Evolutionary conservation across 805 yeast genomes (phyloP).

Genomic region (Yarrowia hollandica): DNA sequence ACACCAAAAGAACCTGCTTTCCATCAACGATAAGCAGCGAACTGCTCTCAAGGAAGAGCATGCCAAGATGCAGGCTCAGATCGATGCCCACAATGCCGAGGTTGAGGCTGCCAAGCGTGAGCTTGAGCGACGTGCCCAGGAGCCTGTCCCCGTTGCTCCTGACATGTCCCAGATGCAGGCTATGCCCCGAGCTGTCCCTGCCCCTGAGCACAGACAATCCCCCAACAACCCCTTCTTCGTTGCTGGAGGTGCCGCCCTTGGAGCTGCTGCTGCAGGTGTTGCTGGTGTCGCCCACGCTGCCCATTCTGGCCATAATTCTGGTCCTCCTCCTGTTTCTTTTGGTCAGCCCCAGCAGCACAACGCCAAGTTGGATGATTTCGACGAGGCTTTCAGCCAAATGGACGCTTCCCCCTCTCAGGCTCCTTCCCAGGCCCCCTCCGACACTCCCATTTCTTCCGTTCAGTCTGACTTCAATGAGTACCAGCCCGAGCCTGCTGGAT

Average conservation of each 20-base stretch:
- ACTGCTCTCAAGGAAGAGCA: constrained; percentile 59
- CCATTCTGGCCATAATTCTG: constrained; percentile 32
- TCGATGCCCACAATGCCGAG: constrained; percentile 35
- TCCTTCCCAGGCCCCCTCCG: constrained; percentile 35
- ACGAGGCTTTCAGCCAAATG: constrained; percentile 35
- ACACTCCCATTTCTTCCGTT: constrained; percentile 38
- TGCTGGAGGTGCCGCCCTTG: constrained; percentile 31
- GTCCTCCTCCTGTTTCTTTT: constrained; percentile 34
- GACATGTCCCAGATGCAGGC: constrained; percentile 6
- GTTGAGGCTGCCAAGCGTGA: constrained; percentile 47
- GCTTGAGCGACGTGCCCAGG: constrained; percentile 45
- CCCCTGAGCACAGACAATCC: constrained; percentile 24
- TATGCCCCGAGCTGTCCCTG: constrained; percentile 36
- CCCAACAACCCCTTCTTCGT: constrained; percentile 28
- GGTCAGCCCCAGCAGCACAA: constrained; percentile 5
- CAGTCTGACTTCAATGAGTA: constrained; percentile 37
- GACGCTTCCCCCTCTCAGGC: constrained; percentile 36
- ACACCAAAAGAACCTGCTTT: constrained; percentile 61
- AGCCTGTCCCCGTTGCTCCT: constrained; percentile 32
- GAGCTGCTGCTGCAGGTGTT: constrained; percentile 31
- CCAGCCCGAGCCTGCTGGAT: constrained; percentile 30
- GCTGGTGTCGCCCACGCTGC: constrained; percentile 17
- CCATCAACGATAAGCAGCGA: constrained; percentile 69
- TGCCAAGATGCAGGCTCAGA: constrained; percentile 47
- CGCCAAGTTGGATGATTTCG: constrained; percentile 31